Evolutionary conservation across 495 filamentous ascomycete species (phyloP).

Genomic region (Penicillium cinerascens): DNA sequence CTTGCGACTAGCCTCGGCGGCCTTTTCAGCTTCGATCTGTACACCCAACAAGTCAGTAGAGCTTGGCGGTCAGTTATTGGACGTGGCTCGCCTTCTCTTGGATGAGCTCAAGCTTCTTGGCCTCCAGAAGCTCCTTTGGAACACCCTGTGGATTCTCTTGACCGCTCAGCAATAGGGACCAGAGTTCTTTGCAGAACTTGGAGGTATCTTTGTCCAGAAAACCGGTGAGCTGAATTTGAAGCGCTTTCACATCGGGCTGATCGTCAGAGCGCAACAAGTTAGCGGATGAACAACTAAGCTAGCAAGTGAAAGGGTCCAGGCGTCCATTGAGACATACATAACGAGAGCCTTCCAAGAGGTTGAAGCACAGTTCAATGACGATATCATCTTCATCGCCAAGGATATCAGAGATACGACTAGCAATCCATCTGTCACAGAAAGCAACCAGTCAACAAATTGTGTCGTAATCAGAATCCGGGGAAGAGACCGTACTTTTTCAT

Average conservation of each 20-base stretch:
- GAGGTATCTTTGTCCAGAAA: slow-evolving; percentile 93
- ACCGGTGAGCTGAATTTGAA: slow-evolving; percentile 90
- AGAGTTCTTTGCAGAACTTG: slow-evolving; percentile 89
- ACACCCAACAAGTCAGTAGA: slow-evolving; percentile 11
- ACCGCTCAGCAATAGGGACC: slow-evolving; percentile 85
- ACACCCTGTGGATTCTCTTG: slow-evolving; percentile 86
- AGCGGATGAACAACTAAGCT: slow-evolving; percentile 2
- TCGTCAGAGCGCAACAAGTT: slow-evolving; percentile 5
- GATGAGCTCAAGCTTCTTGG: slow-evolving; percentile 90
- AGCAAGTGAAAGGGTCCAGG: neutral
- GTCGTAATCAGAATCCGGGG: slow-evolving; percentile 7
- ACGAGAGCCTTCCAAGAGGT: slow-evolving; percentile 74
- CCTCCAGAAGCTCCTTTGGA: slow-evolving; percentile 89
- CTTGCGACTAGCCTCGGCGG: slow-evolving; percentile 67
- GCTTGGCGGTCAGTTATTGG: neutral
- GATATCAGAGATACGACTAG: slow-evolving; percentile 78
- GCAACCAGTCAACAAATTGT: slow-evolving; percentile 5
- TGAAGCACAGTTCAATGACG: slow-evolving; percentile 88
- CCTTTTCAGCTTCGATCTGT: slow-evolving; percentile 80
- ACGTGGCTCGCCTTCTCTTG: slow-evolving; percentile 72
- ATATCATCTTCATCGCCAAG: slow-evolving; percentile 91
- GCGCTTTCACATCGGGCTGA: slow-evolving; percentile 89
- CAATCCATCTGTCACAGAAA: slow-evolving; percentile 72
- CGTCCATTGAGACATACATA: slow-evolving; percentile 57
- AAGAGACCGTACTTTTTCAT: slow-evolving; percentile 76